These are phyloP conservation scores for Metschnikowia anglica DNA, from an alignment of 805 yeast species.

Conservation along the genomic window DNA sequence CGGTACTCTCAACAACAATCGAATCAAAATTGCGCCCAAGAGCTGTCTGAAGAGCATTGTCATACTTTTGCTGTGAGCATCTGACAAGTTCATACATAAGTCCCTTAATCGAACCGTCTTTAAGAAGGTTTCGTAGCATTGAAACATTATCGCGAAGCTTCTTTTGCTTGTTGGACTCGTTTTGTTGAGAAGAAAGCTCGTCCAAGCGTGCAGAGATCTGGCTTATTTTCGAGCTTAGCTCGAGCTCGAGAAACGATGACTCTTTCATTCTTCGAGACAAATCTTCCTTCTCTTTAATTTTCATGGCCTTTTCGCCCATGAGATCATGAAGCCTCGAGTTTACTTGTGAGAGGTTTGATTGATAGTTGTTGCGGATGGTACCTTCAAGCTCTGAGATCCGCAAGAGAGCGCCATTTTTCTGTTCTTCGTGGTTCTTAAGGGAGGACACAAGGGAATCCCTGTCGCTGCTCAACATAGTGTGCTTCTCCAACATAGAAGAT, in stretches of 20 bases:
- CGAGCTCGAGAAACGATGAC: conserved; percentile 49
- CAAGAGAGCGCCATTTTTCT: conserved; percentile 36
- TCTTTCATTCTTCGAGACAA: conserved; percentile 39
- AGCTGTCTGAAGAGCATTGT: conserved; percentile 69
- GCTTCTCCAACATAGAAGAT: conserved; percentile 53
- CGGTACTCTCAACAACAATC: conserved; percentile 71
- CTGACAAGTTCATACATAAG: conserved; percentile 74
- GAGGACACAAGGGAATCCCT: conserved; percentile 40
- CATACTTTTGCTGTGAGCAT: conserved; percentile 72
- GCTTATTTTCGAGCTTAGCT: conserved; percentile 61
- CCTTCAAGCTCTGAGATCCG: conserved; percentile 43
- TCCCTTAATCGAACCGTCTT: conserved; percentile 76
- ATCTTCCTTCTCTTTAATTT: conserved; percentile 25
- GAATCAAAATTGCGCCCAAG: conserved; percentile 81
- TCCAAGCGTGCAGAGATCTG: conserved; percentile 60
- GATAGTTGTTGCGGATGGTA: conserved; percentile 34
- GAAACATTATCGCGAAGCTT: conserved; percentile 71
- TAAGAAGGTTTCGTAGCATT: conserved; percentile 67
- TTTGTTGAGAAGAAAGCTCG: conserved; percentile 70
- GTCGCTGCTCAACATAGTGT: conserved; percentile 42
- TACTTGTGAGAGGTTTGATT: conserved; percentile 32
- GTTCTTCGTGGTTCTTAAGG: conserved; percentile 26
- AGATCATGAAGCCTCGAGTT: conserved; percentile 32
- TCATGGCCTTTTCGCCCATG: conserved; percentile 29
- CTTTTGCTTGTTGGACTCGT: conserved; percentile 71